Base-by-base conservation (phyloP, 257 asterid genomes). In the Avicennia marina region DNA sequence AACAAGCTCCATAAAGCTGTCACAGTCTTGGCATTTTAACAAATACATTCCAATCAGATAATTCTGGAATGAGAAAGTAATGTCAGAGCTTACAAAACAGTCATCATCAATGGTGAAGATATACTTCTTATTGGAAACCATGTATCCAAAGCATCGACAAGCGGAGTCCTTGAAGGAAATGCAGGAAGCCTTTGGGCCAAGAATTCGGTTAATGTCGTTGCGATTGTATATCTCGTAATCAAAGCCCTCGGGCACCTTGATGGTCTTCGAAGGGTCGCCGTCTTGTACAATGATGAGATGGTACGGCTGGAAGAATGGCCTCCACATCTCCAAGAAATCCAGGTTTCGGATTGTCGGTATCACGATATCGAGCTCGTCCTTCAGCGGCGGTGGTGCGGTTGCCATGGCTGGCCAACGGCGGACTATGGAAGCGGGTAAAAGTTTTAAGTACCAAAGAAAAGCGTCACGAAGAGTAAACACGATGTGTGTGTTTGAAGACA, bases 111-210 rank as follows among this genome's bases (percentile, higher is more conserved):
- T 89, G 56, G 97, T 89, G 79, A 22, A 89, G 73, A 89, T 89
- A 53, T 90, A 90, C 82, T 89, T 86, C 97, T 89, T 89, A 81
- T 84, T 83, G 59, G 97, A 89, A 31, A 86, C 83, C 94, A 89
- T 83, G 44, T 83, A 89, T 8, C 97, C 95, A 64, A 89, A 89
- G 78, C 97, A 89, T 6, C 97, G 80, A 32, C 97, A 89, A 17
- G 97, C 95, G 6, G 97, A 89, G 61, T 89, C 95, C 90, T 89
- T 89, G 73, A 89, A 89, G 52, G 97, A 89, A 56, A 89, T 89
- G 69, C 94, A 89, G 10, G 84, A 78, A 6, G 95, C 87, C 54
- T 72, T 78, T 0, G 93, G 95, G 21, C 97, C 95, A 20, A 84
- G 66, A 21, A 90, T 77, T 26, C 66, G 62, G 62, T 86, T 90